Conservation (phyloP, 352 stramenopile species). For the Pythium apleroticum region DNA sequence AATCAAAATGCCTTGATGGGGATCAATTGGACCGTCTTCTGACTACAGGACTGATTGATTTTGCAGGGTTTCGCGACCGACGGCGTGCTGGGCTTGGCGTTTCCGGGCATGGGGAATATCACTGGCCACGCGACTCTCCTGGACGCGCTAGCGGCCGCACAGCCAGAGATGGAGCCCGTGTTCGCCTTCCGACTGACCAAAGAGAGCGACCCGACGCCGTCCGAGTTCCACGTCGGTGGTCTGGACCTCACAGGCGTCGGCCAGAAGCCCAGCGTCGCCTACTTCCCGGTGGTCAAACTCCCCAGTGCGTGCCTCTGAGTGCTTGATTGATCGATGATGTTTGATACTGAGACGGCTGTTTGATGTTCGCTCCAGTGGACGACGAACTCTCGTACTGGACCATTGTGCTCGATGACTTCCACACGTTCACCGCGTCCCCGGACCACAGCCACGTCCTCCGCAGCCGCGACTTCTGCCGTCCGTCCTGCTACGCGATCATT, state of each 20-base stretch:
- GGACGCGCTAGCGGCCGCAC: conserved; percentile 27
- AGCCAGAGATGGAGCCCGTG: conserved; percentile 31
- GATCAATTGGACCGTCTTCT: no score
- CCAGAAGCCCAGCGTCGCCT: conserved; percentile 30
- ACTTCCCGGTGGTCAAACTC: conserved; percentile 42
- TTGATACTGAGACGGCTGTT: conserved; percentile 9
- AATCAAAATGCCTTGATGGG: no score
- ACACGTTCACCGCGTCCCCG: neutral
- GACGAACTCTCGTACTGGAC: conserved; percentile 52
- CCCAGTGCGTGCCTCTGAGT: conserved; percentile 23
- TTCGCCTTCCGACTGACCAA: conserved; percentile 53
- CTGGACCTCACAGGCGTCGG: conserved; percentile 44
- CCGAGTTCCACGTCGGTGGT: conserved; percentile 51
- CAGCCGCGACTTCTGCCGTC: conserved; percentile 2
- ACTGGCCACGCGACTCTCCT: conserved; percentile 36
- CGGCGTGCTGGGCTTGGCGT: conserved; percentile 55
- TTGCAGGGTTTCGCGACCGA: conserved; percentile 44
- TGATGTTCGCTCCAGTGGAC: conserved; percentile 16
- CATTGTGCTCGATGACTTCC: conserved; percentile 40
- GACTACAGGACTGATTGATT: no score
- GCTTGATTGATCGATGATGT: conserved; percentile 7
- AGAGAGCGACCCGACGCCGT: conserved; percentile 25
- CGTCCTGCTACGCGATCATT: conserved; percentile 55
- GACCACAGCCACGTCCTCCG: neutral
- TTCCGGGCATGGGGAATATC: conserved; percentile 56